Base-by-base conservation (phyloP, 2,329 filamentous ascomycete genomes). In the Claviceps cyperi region DNA sequence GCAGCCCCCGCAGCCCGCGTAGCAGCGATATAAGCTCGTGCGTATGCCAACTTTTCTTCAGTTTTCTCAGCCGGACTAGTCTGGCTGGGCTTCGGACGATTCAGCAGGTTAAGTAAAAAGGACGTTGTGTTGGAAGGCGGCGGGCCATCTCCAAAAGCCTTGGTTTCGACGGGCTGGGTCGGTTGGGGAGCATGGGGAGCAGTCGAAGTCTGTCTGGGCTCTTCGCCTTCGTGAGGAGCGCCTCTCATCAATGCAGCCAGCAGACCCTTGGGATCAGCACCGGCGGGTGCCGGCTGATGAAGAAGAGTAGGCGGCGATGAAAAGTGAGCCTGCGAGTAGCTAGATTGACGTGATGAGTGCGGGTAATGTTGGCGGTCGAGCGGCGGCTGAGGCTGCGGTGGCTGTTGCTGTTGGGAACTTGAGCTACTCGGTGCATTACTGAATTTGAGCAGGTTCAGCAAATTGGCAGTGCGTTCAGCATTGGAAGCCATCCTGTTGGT, bases 61-160 rank as follows among this genome's bases (percentile, higher is more conserved):
- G 28, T 32, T 32, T 4, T 32, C 9, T 32, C 9, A 48, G 64
- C 60, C 53, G 70, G 48, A 49, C 67, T 58, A 46, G 69, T 72
- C 63, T 83, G 79, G 51, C 74, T 72, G 13, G 80, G 79, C 67
- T 83, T 89, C 48, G 85, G 81, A 46, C 84, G 82, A 60, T 89
- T 92, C 55, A 98, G 76, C 52, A 97, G 74, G 58, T 87, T 84
- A 54, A 97, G 79, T 46, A 98, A 74, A 61, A 92, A 86, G 55
- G 91, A 83, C 65, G 94, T 86, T 4, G 89, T 86, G 64, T 88
- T 83, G 45, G 80, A 75, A 21, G 76, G 68, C 49, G 79, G 76
- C 43, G 76, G 70, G 36, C 70, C 69, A 24, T 70, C 66, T 54
- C 66, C 70, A 67, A 75, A 77, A 39, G 67, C 58, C 50, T 21